phyloP scores from a whole-genome alignment of 73 alveolate species.

The Uronychia binucleata region DNA sequence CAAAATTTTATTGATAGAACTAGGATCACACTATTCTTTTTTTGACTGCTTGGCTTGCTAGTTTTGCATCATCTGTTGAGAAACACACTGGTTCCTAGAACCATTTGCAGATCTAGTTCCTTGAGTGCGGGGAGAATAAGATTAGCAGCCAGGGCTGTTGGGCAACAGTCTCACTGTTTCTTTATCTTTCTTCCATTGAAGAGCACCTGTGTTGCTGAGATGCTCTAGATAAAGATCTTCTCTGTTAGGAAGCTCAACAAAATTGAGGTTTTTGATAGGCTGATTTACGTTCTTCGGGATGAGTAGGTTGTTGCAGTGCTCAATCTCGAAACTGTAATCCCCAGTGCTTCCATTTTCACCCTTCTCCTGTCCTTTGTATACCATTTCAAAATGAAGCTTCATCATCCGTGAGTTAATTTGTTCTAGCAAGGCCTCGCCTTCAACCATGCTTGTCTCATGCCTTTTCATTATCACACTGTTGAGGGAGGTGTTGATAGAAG shows the following conservation, averaged over 20 bases:
- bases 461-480: constrained; percentile 18
- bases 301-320: background rate
- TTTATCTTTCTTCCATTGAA: background rate
- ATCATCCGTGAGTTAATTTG: constrained; percentile 22
- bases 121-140: background rate
- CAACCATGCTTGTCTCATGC: constrained; percentile 25
- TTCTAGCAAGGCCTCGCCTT: constrained; percentile 19
- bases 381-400: constrained; percentile 31
- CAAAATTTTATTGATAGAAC: no score
- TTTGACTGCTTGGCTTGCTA: background rate
- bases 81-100: background rate
- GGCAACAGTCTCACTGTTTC: background rate
- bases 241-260: background rate
- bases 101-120: background rate
- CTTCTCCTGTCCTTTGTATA: constrained; percentile 3
- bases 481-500: constrained; percentile 7
- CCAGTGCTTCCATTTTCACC: background rate
- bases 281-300: background rate
- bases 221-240: background rate
- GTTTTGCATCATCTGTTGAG: background rate
- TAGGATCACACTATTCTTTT: background rate
- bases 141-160: background rate
- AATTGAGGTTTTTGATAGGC: background rate
- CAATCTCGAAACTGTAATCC: background rate
- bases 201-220: background rate